Conservation (phyloP, 75 land plant genomes). For the Cryptomeria japonica region DNA sequence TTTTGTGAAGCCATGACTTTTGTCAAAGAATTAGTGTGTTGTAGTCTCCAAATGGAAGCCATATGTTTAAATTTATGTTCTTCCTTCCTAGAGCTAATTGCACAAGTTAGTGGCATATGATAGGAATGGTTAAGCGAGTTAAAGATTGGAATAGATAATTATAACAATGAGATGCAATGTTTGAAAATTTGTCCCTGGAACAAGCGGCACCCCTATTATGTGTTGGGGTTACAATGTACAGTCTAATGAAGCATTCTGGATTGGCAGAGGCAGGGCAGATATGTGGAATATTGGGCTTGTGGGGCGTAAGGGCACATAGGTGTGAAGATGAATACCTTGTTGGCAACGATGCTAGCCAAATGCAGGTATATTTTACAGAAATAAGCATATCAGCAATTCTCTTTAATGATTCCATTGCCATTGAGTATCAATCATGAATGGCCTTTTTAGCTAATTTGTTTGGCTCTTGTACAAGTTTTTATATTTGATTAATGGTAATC, state of each 20-base stretch:
- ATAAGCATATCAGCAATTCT: background rate
- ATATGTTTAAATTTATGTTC: too few species aligned
- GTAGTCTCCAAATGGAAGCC: too few species aligned
- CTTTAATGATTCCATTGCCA: background rate
- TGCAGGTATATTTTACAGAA: conserved; percentile 23
- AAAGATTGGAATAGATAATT: too few species aligned
- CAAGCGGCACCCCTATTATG: conserved; percentile 93
- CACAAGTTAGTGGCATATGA: too few species aligned
- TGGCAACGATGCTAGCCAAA: conserved; percentile 53
- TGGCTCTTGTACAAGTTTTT: background rate
- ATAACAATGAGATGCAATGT: too few species aligned
- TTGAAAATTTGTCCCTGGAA: conserved; percentile 60
- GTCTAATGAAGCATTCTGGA: conserved; percentile 82
- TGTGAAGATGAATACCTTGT: conserved; percentile 82
- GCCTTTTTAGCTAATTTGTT: background rate
- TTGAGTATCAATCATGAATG: background rate
- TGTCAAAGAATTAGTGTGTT: too few species aligned
- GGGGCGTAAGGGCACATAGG: conserved; percentile 97
- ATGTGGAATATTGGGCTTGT: conserved; percentile 79
- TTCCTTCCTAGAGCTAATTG: too few species aligned
- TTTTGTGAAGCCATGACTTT: too few species aligned
- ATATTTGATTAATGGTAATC: background rate
- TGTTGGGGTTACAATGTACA: conserved; percentile 90
- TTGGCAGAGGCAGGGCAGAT: conserved; percentile 55
- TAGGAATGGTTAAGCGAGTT: too few species aligned